Conservation (phyloP, 208 protist genomes). For the Leishmania amazonensis region DNA sequence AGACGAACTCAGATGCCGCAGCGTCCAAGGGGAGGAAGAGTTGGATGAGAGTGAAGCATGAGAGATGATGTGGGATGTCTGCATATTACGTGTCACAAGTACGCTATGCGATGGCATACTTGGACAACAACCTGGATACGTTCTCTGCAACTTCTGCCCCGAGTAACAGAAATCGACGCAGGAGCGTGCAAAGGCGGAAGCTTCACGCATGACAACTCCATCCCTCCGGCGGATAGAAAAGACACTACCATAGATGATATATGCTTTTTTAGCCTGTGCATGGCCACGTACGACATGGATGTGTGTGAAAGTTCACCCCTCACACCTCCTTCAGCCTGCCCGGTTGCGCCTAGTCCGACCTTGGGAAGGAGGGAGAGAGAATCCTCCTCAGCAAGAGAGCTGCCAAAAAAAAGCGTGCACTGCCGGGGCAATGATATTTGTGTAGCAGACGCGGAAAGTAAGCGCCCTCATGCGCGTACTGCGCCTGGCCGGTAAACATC, state of each 20-base stretch:
- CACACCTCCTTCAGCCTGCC: neutral
- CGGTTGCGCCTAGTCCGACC: neutral
- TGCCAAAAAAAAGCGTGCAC: neutral
- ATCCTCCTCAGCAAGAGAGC: neutral
- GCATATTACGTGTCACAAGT: neutral
- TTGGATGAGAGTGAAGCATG: neutral
- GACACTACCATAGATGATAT: neutral
- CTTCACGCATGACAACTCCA: neutral
- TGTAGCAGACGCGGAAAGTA: neutral
- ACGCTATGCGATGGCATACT: too few relatives aligned
- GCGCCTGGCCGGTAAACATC: neutral
- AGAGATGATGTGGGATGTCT: neutral
- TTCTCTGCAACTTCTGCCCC: neutral
- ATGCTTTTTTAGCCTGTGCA: neutral
- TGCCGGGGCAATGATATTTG: neutral
- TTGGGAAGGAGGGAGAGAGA: neutral
- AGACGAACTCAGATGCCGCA: neutral
- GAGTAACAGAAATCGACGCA: neutral
- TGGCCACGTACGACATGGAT: neutral
- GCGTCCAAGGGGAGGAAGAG: neutral
- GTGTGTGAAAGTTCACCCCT: neutral
- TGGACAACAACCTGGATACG: neutral
- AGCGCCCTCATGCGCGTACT: neutral
- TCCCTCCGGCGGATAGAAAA: neutral
- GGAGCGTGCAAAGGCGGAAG: neutral